Evolutionary conservation across 371 early-diverging fungal genomes (phyloP).

Genomic region (Rhizopus stolonifer): DNA sequence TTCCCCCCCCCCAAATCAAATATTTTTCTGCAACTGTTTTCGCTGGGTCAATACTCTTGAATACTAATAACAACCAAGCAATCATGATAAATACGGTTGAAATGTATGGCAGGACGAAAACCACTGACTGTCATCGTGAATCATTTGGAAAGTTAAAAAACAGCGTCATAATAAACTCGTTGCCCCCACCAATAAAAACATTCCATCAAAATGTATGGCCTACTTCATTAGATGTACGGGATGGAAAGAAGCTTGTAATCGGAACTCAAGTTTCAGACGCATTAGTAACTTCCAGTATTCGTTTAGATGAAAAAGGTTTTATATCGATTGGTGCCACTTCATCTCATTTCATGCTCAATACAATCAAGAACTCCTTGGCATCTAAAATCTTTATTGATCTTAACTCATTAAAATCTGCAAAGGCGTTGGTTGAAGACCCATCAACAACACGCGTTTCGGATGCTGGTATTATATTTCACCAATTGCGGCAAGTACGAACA

Average conservation of each 20-base stretch:
- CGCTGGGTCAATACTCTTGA: constrained; percentile 19
- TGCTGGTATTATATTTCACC: constrained; percentile 4
- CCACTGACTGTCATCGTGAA: constrained; percentile 16
- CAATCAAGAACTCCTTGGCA: constrained; percentile 18
- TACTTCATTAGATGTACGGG: constrained; percentile 2
- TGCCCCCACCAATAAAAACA: constrained; percentile 10
- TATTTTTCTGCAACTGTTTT: constrained; percentile 15
- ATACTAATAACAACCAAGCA: constrained; percentile 22
- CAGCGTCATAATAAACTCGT: constrained; percentile 5
- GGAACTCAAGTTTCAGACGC: constrained; percentile 17
- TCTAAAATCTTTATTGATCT: constrained; percentile 15
- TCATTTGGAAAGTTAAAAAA: constrained; percentile 13
- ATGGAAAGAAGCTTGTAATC: constrained; percentile 16
- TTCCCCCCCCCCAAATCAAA: constrained; percentile 17
- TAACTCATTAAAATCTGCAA: constrained; percentile 14
- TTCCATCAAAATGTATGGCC: constrained; percentile 15
- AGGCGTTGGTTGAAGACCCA: constrained; percentile 11
- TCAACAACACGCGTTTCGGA: constrained; percentile 7
- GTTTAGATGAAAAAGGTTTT: constrained; percentile 10
- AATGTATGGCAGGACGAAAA: constrained; percentile 20
- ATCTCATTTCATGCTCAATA: constrained; percentile 12
- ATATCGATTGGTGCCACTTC: constrained; percentile 10
- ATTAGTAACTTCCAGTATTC: constrained; percentile 14
- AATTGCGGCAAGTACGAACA: constrained; percentile 15
- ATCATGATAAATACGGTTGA: constrained; percentile 30